These are phyloP conservation scores for Termitomyces sp. DNA, from an alignment of 768 basidiomycete genomes.

Conservation along the genomic window DNA sequence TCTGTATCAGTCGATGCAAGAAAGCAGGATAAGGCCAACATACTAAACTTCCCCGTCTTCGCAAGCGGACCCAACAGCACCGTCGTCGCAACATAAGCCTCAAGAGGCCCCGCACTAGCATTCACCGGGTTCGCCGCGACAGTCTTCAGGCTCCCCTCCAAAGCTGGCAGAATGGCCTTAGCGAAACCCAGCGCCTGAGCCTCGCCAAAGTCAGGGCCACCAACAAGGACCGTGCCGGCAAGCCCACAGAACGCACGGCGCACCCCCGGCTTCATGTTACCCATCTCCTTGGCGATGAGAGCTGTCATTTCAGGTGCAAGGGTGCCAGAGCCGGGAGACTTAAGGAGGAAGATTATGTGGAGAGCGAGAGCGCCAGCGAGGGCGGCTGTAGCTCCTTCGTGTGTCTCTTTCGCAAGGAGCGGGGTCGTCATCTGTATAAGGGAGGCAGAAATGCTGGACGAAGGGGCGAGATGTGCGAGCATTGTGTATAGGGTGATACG, in stretches of 20 bases:
- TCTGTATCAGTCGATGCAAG: conserved; percentile 1
- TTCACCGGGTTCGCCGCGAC: conserved; percentile 59
- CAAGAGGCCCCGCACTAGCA: conserved; percentile 63
- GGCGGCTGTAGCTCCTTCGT: conserved; percentile 57
- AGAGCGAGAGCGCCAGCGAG: conserved; percentile 51
- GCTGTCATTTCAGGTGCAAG: conserved; percentile 41
- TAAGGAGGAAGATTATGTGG: conserved; percentile 59
- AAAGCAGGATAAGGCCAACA: conserved; percentile 13
- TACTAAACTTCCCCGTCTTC: conserved; percentile 51
- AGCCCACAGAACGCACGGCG: conserved; percentile 61
- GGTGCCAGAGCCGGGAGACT: conserved; percentile 16
- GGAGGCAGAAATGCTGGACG: conserved; percentile 30
- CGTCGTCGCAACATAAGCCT: conserved; percentile 78
- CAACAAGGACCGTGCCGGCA: conserved; percentile 57
- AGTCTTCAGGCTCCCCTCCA: conserved; percentile 71
- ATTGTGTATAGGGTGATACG: conserved; percentile 78
- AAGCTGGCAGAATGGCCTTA: conserved; percentile 47
- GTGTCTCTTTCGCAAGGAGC: conserved; percentile 68
- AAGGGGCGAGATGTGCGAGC: conserved; percentile 52
- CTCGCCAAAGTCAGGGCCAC: conserved; percentile 33
- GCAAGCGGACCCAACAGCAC: conserved; percentile 61
- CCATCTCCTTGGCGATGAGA: conserved; percentile 70
- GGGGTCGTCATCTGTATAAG: conserved; percentile 43
- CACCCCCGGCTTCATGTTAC: conserved; percentile 53
- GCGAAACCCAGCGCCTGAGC: conserved; percentile 49